A percentile compares a stretch with the other conserved stretches of the same genome.
Conservation (phyloP, 371 early-diverging fungal species). For the Apophysomyces variabilis region DNA sequence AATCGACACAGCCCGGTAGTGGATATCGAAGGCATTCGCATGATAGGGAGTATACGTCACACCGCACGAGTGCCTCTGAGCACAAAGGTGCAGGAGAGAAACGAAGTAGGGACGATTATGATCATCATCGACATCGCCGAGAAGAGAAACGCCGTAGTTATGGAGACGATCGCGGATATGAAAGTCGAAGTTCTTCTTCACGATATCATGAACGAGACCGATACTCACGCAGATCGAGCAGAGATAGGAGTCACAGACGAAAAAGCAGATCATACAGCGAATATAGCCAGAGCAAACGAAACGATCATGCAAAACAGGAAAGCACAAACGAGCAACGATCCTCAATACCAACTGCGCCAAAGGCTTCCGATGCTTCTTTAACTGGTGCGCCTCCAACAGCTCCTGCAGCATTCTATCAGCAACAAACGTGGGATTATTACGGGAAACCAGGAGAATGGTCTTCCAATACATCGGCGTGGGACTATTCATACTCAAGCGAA, state of each 20-base stretch:
- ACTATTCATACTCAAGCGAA: constrained; percentile 28
- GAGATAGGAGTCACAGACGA: constrained; percentile 20
- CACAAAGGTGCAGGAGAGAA: constrained; percentile 17
- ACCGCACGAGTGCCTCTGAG: not conserved
- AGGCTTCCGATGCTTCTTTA: not conserved
- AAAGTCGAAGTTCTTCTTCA: constrained; percentile 3
- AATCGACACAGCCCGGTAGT: constrained; percentile 4
- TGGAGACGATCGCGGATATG: constrained; percentile 16
- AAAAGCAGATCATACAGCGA: constrained; percentile 14
- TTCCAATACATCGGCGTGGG: constrained; percentile 18
- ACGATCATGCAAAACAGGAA: constrained; percentile 8
- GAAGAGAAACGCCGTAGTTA: constrained; percentile 22
- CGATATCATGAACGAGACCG: constrained; percentile 11
- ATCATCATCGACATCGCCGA: constrained; percentile 17
- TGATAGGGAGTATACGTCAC: constrained; percentile 1
- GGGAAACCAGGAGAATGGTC: constrained; percentile 1
- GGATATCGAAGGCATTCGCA: constrained; percentile 1
- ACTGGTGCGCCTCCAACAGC: constrained; percentile 28
- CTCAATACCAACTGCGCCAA: not conserved
- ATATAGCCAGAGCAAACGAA: constrained; percentile 1
- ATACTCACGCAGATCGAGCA: constrained; percentile 18
- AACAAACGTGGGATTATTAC: constrained; percentile 30
- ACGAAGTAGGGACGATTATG: constrained; percentile 26
- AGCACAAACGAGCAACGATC: constrained; percentile 6
- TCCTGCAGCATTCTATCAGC: constrained; percentile 31